A percentile compares a stretch with the other conserved stretches of the same genome.
phyloP scores from a whole-genome alignment of 2,329 filamentous ascomycete species.

The Colletotrichum sp. region DNA sequence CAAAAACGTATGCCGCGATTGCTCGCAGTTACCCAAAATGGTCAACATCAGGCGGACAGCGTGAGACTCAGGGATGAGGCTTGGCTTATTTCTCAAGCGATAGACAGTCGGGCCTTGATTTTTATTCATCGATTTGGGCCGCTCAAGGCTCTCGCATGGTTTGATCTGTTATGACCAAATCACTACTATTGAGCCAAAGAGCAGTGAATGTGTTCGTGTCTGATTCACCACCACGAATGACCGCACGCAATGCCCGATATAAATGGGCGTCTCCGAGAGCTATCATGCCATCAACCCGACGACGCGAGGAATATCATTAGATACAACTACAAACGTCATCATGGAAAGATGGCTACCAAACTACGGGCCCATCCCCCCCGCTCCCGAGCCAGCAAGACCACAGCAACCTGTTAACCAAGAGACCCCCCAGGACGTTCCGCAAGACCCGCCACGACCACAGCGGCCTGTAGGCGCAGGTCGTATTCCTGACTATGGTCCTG shows the following conservation, averaged over 20 bases:
- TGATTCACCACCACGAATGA: neutral
- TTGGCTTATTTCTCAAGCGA: accelerated
- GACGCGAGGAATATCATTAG: neutral
- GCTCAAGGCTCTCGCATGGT: neutral
- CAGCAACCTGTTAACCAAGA: neutral
- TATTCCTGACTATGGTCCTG: neutral
- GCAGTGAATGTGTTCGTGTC: neutral
- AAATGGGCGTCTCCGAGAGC: neutral
- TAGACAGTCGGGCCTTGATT: accelerated
- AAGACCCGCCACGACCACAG: neutral
- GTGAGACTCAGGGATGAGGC: neutral
- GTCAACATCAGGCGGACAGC: neutral
- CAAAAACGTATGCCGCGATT: accelerated
- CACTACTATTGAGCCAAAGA: neutral
- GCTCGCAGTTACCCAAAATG: neutral
- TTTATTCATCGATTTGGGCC: neutral
- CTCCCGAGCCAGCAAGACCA: neutral
- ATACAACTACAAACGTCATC: neutral
- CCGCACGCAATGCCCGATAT: neutral
- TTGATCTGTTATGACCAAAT: neutral
- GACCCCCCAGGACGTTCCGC: neutral
- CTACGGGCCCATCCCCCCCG: neutral
- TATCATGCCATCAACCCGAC: neutral
- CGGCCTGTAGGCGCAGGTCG: neutral
- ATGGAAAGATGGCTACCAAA: neutral